Evolutionary conservation across 1,284 basidiomycete species (phyloP).

Genomic region (Moesziomyces antarcticus): DNA sequence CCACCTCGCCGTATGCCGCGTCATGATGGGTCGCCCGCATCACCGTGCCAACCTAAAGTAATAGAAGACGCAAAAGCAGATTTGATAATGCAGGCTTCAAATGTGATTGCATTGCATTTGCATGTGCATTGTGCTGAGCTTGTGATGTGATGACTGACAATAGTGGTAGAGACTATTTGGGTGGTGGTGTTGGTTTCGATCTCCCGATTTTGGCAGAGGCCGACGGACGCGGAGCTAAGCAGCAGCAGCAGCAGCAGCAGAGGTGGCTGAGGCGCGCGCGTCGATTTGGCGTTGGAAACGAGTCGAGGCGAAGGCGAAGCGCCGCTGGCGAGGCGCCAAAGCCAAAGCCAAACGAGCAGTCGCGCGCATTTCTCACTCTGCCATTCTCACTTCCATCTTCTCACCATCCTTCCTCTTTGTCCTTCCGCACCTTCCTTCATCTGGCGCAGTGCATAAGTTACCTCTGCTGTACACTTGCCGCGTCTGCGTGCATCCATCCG

Average conservation of each 20-base stretch:
- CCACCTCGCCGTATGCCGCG: slow-evolving; percentile 25
- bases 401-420: background rate
- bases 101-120: background rate
- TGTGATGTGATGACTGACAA: background rate
- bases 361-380: no score
- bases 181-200: background rate
- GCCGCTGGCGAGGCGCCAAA: no score
- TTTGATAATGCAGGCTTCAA: background rate
- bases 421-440: background rate
- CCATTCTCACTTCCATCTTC: slow-evolving; percentile 5
- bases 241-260: background rate
- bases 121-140: no score
- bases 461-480: no score
- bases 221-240: background rate
- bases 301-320: no score
- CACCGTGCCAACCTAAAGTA: background rate
- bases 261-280: background rate
- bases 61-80: background rate
- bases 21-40: background rate
- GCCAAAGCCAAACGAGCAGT: no score
- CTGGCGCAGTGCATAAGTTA: no score
- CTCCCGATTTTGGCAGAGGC: background rate
- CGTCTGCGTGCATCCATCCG: no score
- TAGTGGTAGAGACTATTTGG: background rate
- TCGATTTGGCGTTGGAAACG: background rate